Evolutionary conservation across 1,284 basidiomycete species (phyloP), one percentile per base, ranked within the genome.

Genomic region (Cerioporus squamosus): DNA sequence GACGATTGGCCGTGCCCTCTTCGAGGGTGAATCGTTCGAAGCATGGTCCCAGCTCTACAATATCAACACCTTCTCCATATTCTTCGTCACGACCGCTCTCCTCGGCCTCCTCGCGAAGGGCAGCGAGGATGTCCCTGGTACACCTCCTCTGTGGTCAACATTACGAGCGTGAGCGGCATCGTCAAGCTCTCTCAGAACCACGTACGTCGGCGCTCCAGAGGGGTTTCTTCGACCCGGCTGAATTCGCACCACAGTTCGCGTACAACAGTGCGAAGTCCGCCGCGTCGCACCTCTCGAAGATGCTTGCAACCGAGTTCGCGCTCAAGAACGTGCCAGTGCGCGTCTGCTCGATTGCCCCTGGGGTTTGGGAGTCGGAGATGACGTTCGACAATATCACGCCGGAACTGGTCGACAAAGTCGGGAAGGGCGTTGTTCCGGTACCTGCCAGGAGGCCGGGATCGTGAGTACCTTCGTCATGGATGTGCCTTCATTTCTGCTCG

Each of bases 241-340:
- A 29, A 45, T 45, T 29, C 24, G 20, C 6, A 14, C 26, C 47
- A 47, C 53, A 93, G 90, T 93, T 93, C 66, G 83, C 81, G 33
- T 92, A 93, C 72, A 92, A 92, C 71, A 87, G 86, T 61, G 77
- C 87, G 12, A 94, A 94, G 71, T 90, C 87, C 0, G 92, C 90
- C 0, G 83, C 83, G 4, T 81, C 85, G 9, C 90, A 92, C 64
- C 75, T 94, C 12, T 89, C 88, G 6, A 86, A 80, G 71, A 82
- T 93, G 82, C 72, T 94, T 51, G 76, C 90, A 1, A 91, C 89
- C 1, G 91, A 93, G 66, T 80, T 91, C 55, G 85, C 85, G 2
- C 74, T 91, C 53, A 85, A 86, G 65, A 78, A 79, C 20, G 80
- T 91, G 18, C 82, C 85, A 3, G 82, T 93, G 23, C 87, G 89